These are phyloP conservation scores for Calonectria leucothoes DNA, from an alignment of 2,329 filamentous ascomycete genomes.

Conservation along the genomic window DNA sequence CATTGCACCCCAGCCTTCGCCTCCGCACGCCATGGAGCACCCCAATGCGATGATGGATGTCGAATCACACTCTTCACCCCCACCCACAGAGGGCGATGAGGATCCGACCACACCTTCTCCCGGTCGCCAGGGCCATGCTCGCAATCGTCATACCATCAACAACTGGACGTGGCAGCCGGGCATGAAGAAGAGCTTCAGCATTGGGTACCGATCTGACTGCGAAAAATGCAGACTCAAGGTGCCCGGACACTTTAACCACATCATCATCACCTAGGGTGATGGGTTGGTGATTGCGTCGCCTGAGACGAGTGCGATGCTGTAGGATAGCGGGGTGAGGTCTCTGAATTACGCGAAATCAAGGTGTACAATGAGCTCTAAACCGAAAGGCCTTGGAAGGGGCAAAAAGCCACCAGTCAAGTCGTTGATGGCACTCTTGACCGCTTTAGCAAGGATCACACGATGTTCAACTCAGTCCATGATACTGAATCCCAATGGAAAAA, in stretches of 20 bases:
- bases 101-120: conserved; percentile 59
- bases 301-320: conserved; percentile 33
- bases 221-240: conserved; percentile 81
- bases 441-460: not conserved
- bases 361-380: conserved; percentile 11
- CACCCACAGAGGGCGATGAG: conserved; percentile 44
- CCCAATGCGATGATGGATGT: conserved; percentile 53
- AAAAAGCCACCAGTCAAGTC: not conserved
- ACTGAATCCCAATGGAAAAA: not conserved
- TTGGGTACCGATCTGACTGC: conserved; percentile 82
- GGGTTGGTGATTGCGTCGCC: conserved; percentile 42
- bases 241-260: conserved; percentile 85
- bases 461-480: not conserved
- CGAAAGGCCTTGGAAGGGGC: not conserved
- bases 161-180: conserved; percentile 71
- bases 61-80: conserved; percentile 41
- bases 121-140: conserved; percentile 65
- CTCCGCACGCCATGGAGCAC: conserved; percentile 53
- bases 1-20: conserved; percentile 33
- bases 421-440: not conserved
- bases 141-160: conserved; percentile 70
- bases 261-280: conserved; percentile 70
- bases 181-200: conserved; percentile 79
- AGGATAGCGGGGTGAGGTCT: conserved; percentile 42
- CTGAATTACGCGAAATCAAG: conserved; percentile 33